These are phyloP conservation scores for Cryptosporidium andersoni DNA, from an alignment of 169 alveolate genomes.

Conservation along the genomic window DNA sequence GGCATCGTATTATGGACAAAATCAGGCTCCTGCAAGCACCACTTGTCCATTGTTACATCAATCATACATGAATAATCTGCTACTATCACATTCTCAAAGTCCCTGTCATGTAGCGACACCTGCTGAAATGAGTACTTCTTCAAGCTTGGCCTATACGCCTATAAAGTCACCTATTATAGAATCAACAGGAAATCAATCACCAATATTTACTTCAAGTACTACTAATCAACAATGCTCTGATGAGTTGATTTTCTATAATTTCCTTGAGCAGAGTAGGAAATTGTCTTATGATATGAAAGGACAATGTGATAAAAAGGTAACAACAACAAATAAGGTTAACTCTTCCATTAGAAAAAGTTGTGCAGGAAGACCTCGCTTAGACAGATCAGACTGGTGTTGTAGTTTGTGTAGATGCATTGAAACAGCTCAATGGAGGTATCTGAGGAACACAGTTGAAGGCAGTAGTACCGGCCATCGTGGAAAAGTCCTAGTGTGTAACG, in stretches of 20 bases:
- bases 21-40: constrained; percentile 22
- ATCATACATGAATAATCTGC: constrained; percentile 33
- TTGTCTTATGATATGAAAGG: constrained; percentile 51
- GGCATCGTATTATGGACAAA: constrained; percentile 64
- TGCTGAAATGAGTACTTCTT: constrained; percentile 15
- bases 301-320: constrained; percentile 37
- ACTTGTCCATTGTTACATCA: constrained; percentile 7
- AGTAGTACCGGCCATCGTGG: constrained; percentile 65
- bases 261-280: constrained; percentile 56
- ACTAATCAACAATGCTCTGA: constrained; percentile 47
- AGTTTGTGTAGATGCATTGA: constrained; percentile 63
- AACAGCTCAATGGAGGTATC: constrained; percentile 67
- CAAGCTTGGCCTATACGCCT: constrained; percentile 39
- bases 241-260: constrained; percentile 43
- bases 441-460: constrained; percentile 38
- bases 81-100: background rate
- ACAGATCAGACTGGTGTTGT: constrained; percentile 69
- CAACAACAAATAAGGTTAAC: constrained; percentile 32
- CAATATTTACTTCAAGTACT: constrained; percentile 24
- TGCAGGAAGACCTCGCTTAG: constrained; percentile 69
- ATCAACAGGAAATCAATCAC: constrained; percentile 12
- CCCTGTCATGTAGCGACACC: constrained; percentile 52
- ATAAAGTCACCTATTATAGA: constrained; percentile 48
- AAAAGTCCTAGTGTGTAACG: constrained; percentile 72
- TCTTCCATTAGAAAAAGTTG: constrained; percentile 55